Percentiles rank a stretch among this genome's conserved stretches.
These are phyloP conservation scores for Isoetes taiwanensis DNA, from an alignment of 75 land plant genomes.

Conservation along the genomic window DNA sequence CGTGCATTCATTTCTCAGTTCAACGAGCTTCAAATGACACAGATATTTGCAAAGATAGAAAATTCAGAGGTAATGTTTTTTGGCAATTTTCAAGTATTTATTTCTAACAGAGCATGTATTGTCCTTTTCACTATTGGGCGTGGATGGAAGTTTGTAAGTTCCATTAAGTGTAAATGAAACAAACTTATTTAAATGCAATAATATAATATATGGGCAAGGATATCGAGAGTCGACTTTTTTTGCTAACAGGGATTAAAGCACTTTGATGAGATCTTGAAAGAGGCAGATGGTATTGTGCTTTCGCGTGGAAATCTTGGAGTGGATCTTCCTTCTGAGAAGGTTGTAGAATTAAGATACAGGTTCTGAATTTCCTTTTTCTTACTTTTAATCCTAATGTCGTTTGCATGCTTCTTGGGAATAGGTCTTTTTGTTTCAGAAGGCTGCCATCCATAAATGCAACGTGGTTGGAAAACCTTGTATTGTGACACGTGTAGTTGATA, in stretches of 20 bases:
- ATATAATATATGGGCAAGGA: too few relatives aligned
- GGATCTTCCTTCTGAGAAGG: conserved; percentile 90
- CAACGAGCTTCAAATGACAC: not conserved
- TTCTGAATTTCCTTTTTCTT: not conserved
- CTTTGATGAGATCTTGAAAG: conserved; percentile 82
- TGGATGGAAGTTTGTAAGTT: not conserved
- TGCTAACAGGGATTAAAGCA: conserved; percentile 47
- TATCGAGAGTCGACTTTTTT: too few relatives aligned
- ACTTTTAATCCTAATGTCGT: too few relatives aligned
- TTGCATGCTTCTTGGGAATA: too few relatives aligned
- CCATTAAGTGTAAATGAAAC: not conserved
- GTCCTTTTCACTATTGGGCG: too few relatives aligned
- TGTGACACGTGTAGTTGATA: conserved; percentile 2
- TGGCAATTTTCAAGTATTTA: too few relatives aligned
- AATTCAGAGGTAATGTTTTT: too few relatives aligned
- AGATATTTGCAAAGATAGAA: conserved; percentile 8
- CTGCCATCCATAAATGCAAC: conserved; percentile 21
- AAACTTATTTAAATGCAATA: too few relatives aligned
- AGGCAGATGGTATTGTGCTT: conserved; percentile 87
- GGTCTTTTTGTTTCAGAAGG: conserved; percentile 1
- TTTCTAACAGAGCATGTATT: too few relatives aligned
- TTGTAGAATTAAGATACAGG: conserved; percentile 1
- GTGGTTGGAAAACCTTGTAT: not conserved
- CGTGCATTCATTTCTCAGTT: not conserved
- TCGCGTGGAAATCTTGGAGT: conserved; percentile 89